Conservation (phyloP, 352 stramenopile genomes). For the Phytophthora fragariae region DNA sequence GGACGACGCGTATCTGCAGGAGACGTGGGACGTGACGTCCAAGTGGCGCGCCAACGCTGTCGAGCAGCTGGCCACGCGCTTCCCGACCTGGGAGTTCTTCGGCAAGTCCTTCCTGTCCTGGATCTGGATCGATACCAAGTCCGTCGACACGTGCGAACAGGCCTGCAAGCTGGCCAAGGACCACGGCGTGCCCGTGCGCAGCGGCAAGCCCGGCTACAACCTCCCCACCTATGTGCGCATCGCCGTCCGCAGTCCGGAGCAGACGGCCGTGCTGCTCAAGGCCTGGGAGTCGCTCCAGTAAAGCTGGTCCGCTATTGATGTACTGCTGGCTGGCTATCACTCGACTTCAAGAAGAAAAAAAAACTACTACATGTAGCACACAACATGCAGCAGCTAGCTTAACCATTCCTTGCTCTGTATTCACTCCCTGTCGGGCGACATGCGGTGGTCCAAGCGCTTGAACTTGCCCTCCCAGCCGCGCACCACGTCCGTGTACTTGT, state of each 20-base stretch:
- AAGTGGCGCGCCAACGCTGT: conserved; percentile 78
- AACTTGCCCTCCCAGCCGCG: conserved; percentile 88
- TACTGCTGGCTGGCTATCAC: too few species aligned
- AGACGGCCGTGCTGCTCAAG: conserved; percentile 76
- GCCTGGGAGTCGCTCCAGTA: conserved; percentile 78
- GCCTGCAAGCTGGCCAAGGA: conserved; percentile 81
- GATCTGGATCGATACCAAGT: conserved; percentile 91
- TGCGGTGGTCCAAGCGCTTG: conserved; percentile 74
- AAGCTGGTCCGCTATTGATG: conserved; percentile 3
- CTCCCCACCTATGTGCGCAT: conserved; percentile 86
- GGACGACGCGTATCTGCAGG: conserved; percentile 77
- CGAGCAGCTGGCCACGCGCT: conserved; percentile 57
- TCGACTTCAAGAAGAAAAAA: neutral
- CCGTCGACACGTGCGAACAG: conserved; percentile 51
- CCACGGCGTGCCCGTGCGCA: conserved; percentile 88
- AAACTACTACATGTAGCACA: conserved; percentile 1
- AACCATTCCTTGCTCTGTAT: conserved; percentile 3
- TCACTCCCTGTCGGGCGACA: conserved; percentile 50
- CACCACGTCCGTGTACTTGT: conserved; percentile 88
- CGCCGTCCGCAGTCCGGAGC: conserved; percentile 79
- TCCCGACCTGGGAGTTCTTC: conserved; percentile 75
- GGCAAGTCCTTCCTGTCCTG: conserved; percentile 85
- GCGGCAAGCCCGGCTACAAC: conserved; percentile 89
- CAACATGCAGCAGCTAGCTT: conserved; percentile 27
- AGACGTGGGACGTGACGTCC: conserved; percentile 88